Base-by-base conservation (phyloP, 441 rosid species). In the Pelargonium myrrhifolium region DNA sequence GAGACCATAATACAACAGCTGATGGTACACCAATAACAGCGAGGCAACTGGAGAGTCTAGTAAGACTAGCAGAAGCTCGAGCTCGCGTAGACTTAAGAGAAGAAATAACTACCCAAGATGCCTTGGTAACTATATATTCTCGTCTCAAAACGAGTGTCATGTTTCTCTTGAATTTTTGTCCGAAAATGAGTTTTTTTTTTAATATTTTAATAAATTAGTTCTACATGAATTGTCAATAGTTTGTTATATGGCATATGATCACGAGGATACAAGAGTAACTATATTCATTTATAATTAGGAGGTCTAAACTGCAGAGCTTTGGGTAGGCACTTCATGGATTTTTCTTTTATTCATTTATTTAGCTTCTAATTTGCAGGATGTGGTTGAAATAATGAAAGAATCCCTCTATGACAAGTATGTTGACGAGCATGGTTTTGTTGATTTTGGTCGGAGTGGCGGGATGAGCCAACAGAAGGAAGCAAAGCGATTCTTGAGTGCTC, bases 391-490 rank as follows among this genome's bases (percentile, higher is more conserved):
- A 75, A 94, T 94, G 99, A 92, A 87, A 75, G 98, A 88, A 79
- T 94, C 99, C 28, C 72, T 94, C 55, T 89, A 89, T 20, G 99
- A 92, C 74, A 88, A 90, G 80, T 92, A 83, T 75, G 84, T 89
- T 55, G 97, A 94, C 69, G 99, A 94, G 82, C 94, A 92, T 76
- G 99, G 99, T 68, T 65, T 79, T 72, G 94, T 94, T 74, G 98
- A 94, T 84, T 94, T 88, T 68, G 92, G 91, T 73, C 86, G 97
- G 66, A 89, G 98, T 65, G 97, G 99, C 28, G 99, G 98, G 71
- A 94, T 92, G 99, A 94, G 99, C 76, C 96, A 88, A 74, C 99
- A 89, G 75, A 94, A 89, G 71, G 99, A 94, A 80, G 97, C 96
- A 68, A 94, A 85, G 79, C 87, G 99, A 63, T 92, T 94, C 80